phyloP scores from a whole-genome alignment of 164 flowering plant species.

The Berberis thunbergii region DNA sequence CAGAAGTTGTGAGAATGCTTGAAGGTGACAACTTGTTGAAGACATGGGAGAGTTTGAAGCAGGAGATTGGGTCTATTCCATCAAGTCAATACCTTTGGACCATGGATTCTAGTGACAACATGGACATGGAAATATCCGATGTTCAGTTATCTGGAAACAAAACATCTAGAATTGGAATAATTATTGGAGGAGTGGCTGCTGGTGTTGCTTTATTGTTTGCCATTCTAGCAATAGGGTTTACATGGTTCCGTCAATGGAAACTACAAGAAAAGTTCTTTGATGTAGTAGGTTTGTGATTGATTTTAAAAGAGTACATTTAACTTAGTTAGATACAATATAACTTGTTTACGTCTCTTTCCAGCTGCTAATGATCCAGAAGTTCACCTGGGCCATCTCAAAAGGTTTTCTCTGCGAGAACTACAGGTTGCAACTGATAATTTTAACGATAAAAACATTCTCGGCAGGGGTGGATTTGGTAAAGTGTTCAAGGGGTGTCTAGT shows the following conservation, averaged over 20 bases:
- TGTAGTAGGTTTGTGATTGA: slow-evolving; percentile 30
- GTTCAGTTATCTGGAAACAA: slow-evolving; percentile 22
- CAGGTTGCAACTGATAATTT: slow-evolving; percentile 42
- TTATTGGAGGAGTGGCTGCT: slow-evolving; percentile 46
- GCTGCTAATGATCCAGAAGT: slow-evolving; percentile 52
- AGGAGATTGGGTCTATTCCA: too few relatives aligned
- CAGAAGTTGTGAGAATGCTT: too few relatives aligned
- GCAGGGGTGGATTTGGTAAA: slow-evolving; percentile 45
- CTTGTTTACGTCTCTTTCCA: slow-evolving; percentile 11
- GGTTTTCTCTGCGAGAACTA: slow-evolving; percentile 37
- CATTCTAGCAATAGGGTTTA: slow-evolving; percentile 40
- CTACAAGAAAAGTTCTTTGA: slow-evolving; percentile 41
- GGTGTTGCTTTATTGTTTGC: slow-evolving; percentile 46
- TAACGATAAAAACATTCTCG: slow-evolving; percentile 35
- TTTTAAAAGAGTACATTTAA: neutral
- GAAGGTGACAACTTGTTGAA: too few relatives aligned
- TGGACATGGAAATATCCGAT: too few relatives aligned
- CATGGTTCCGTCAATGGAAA: slow-evolving; percentile 37
- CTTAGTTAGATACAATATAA: slow-evolving; percentile 1
- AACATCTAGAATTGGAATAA: slow-evolving; percentile 34
- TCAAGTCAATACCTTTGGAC: too few relatives aligned
- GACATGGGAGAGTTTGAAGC: too few relatives aligned
- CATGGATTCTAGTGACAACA: too few relatives aligned
- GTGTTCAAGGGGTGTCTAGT: slow-evolving; percentile 40
- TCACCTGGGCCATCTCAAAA: slow-evolving; percentile 42